Evolutionary conservation across 2,329 filamentous ascomycete species (phyloP), one percentile per base, ranked within the genome.

Genomic region (Alternaria ventricosa): DNA sequence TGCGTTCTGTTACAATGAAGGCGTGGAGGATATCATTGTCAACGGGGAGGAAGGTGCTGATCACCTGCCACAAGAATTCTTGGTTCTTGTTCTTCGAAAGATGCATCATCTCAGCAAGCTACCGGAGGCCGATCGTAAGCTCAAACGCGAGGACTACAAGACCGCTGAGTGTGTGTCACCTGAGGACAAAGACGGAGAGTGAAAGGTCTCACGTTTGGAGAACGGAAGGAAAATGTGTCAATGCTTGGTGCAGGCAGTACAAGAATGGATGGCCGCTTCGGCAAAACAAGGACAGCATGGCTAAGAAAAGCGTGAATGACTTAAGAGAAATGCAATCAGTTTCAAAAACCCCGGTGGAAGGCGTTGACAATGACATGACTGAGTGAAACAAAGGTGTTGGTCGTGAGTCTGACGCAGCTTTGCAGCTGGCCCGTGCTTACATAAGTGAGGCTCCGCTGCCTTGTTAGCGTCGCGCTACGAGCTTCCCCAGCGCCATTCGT

Each of bases 401-500:
- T 28, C 41, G 30, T 55, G 50, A 41, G 20, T 30, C 22, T 54
- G 12, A 22, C 23, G 13, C 41, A 30, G 15, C 28, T 54, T 22
- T 9, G 25, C 30, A 25, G 13, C 25, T 55, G 58, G 44, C 44
- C 33, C 20, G 50, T 63, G 56, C 58, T 63, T 53, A 63, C 50
- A 63, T 60, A 63, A 63, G 58, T 67, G 68, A 68, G 66, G 68
- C 66, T 70, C 66, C 55, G 62, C 55, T 51, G 50, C 44, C 50
- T 43, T 44, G 58, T 67, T 69, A 64, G 64, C 68, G 60, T 45
- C 56, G 63, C 64, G 66, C 66, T 65, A 61, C 50, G 55, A 60
- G 58, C 59, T 59, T 51, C 55, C 50, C 62, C 56, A 63, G 49
- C 55, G 63, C 68, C 57, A 69, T 67, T 65, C 66, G 66, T 71